phyloP scores from a whole-genome alignment of 1,284 basidiomycete genomes.

The Naganishia sp. region DNA sequence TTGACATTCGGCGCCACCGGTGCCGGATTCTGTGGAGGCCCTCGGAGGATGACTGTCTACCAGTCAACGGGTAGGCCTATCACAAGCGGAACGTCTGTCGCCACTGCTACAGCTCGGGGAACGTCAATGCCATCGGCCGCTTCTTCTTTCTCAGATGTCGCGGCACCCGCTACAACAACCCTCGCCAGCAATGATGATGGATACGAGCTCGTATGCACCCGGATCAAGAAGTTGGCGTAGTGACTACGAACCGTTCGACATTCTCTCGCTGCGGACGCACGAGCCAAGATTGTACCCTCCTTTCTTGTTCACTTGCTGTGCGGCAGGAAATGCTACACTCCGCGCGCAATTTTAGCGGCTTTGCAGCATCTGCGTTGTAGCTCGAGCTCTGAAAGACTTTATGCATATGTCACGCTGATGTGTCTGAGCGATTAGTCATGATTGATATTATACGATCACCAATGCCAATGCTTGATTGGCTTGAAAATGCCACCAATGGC shows the following conservation, averaged over 20 bases:
- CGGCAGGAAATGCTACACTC: no score
- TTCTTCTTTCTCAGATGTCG: neutral
- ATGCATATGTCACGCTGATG: no score
- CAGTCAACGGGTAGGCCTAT: neutral
- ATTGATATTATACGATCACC: no score
- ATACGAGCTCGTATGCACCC: constrained; percentile 23
- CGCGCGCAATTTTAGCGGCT: no score
- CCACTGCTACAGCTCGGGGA: constrained; percentile 1
- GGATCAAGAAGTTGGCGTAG: constrained; percentile 3
- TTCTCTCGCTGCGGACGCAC: neutral
- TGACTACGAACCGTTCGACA: neutral
- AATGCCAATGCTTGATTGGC: no score
- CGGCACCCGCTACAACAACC: neutral
- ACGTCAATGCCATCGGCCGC: neutral
- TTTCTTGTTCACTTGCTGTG: no score
- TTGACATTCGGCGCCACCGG: constrained; percentile 18
- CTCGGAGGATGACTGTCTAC: constrained; percentile 12
- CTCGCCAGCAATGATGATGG: constrained; percentile 14
- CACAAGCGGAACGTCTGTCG: neutral
- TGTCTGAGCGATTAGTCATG: no score
- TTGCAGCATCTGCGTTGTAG: no score
- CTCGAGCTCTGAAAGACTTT: no score
- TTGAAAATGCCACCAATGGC: no score
- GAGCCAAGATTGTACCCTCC: neutral
- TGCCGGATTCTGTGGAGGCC: constrained; percentile 8